Base-by-base conservation (phyloP, 352 stramenopile genomes). In the Phytophthora sansomeana region DNA sequence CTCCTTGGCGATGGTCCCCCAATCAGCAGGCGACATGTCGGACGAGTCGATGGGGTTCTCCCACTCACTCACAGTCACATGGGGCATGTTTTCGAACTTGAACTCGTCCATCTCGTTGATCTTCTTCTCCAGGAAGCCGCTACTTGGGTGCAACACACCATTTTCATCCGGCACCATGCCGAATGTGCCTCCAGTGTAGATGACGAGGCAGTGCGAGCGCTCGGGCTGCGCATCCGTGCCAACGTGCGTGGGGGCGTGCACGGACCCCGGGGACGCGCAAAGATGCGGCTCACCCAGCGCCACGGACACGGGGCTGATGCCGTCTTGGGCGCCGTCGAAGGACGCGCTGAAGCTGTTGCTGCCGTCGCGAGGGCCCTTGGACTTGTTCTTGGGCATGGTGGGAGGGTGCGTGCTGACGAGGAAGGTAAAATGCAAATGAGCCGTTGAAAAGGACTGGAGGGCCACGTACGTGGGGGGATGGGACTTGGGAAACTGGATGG, bases 161-260 rank as follows among this genome's bases (percentile, higher is more conserved):
- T 81, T 67, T 6, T 71, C 75, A 53, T 96, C 80, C 1, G 82
- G 84, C 44, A 93, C 80, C 91, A 98, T 98, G 58, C 90, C 92
- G 60, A 98, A 97, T 9, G 92, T 98, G 39, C 92, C 92, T 46
- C 92, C 92, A 16, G 89, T 97, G 79, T 97, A 97, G 64, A 98
- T 83, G 39, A 97, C 77, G 16, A 98, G 80, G 50, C 83, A 93
- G 51, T 84, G 84, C 53, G 84, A 54, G 35, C 80, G 83, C 38
- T 82, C 68, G 6, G 69, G 53, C 21, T 58, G 64, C 46, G 66
- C 30, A 46, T 72, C 57, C 10, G 60, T 66, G 35, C 59, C 66
- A 6, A 39, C 58, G 32, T 36, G 58, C 2, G 62, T 60, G 30
- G 53, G 47, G 5, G 66, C 36, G 55, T 71, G 63, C 49, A 74